Evolutionary conservation across 2,329 filamentous ascomycete genomes (phyloP), one percentile per base, ranked within the genome.

Genomic region (Ophiostoma sp.): DNA sequence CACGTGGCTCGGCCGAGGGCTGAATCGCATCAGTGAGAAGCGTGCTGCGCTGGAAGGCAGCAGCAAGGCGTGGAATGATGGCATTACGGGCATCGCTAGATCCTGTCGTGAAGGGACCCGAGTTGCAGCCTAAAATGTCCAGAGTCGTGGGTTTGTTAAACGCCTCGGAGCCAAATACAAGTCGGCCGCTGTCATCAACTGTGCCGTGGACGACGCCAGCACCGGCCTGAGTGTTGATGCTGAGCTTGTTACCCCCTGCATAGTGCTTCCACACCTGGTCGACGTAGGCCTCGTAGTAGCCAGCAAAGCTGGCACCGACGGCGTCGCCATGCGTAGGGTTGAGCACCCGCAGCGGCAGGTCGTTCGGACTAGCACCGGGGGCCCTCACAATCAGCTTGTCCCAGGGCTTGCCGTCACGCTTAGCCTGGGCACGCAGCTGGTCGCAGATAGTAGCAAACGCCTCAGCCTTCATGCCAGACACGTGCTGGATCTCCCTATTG

Each of bases 61-160:
- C 85, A 78, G 69, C 89, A 81, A 80, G 85, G 77, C 76, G 81
- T 42, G 82, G 91, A 86, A 77, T 84, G 70, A 84, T 82, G 25
- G 82, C 82, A 81, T 78, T 85, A 68, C 78, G 84, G 78, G 73
- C 78, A 28, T 79, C 74, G 70, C 74, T 86, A 78, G 63, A 83
- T 78, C 76, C 82, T 8, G 80, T 83, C 8, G 84, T 82, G 76
- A 92, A 91, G 0, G 89, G 89, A 0, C 90, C 90, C 1, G 86
- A 89, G 76, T 87, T 90, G 81, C 90, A 92, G 48, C 86, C 87
- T 78, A 93, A 89, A 75, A 93, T 91, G 79, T 93, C 91, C 15
- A 82, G 82, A 1, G 88, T 87, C 1, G 82, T 85, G 0, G 91
- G 91, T 73, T 86, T 84, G 1, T 78, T 74, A 79, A 93, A 93